Evolutionary conservation across 371 early-diverging fungal genomes (phyloP), one percentile per base, ranked within the genome.

Genomic region (Mucor ambiguus): DNA sequence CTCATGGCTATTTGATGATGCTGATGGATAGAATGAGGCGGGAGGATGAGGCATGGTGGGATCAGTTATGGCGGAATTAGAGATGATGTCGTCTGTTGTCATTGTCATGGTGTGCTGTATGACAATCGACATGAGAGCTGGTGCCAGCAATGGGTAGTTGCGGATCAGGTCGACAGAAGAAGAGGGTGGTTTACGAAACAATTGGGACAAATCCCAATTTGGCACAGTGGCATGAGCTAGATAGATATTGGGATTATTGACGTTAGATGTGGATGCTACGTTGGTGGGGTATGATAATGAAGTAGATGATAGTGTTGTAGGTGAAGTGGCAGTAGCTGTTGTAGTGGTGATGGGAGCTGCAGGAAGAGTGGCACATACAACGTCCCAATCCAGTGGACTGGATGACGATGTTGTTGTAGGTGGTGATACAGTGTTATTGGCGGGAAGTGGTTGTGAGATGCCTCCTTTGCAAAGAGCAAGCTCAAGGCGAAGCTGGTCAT

Each of bases 81-180:
- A 32, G 6, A 64, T 54, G 2, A 69, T 46, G 18, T 69, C 65
- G 4, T 69, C 56, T n/a, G 70, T 64, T 16, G 66, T 66, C 70
- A 70, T 66, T 22, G 64, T 66, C 58, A 70, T 55, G 2, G 66
- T 62, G 16, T 70, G 66, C 22, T 61, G 57, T 26, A 70, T 22
- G 22, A 70, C 63, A 35, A 70, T 70, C 18, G 70, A 70, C 70
- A 70, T 70, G 22, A 70, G 38, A 18, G 70, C 66, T 10, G 70
- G 70, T 1, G 56, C 70, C 16, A 70, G 20, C n/a, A 70, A 24
- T 28, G 70, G 70, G 29, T 70, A 66, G 18, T 30, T 44, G 28
- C 32, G 59, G 10, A 69, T 60, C 32, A 69, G n/a, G 2, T 60
- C 48, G 6, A 32, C 20, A 56, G 32, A 30, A 8, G 56, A 33